phyloP scores from a whole-genome alignment of 1,139 yeast genomes.

The Geotrichum siamense region DNA sequence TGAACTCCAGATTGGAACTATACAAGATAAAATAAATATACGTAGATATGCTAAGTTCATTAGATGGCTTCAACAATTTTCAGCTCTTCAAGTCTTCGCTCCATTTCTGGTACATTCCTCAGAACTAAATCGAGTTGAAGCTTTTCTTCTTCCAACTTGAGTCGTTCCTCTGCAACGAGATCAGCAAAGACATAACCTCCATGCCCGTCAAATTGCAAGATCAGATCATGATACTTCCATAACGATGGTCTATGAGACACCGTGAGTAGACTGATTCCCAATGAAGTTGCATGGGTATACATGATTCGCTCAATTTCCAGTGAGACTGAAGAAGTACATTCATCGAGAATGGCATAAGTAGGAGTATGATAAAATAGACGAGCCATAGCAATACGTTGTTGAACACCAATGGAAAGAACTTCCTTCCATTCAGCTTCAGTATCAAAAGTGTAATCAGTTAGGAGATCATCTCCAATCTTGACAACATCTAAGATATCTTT shows the following conservation, averaged over 20 bases:
- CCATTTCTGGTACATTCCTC: constrained; percentile 59
- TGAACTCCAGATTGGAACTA: too few species aligned
- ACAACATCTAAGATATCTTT: constrained; percentile 48
- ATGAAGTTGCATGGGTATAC: constrained; percentile 74
- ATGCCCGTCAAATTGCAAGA: constrained; percentile 78
- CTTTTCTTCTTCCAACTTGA: constrained; percentile 65
- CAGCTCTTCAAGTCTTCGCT: constrained; percentile 47
- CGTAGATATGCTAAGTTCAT: background rate
- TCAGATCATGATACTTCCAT: constrained; percentile 84
- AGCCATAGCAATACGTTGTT: constrained; percentile 91
- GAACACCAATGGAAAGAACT: constrained; percentile 84
- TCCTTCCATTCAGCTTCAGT: constrained; percentile 78
- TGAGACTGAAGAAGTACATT: constrained; percentile 90
- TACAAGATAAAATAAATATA: too few species aligned
- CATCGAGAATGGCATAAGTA: constrained; percentile 88
- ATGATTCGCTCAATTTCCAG: constrained; percentile 86
- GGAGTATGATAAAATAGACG: constrained; percentile 87
- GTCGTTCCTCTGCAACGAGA: constrained; percentile 60
- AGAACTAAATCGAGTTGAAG: constrained; percentile 55
- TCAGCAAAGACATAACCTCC: constrained; percentile 67
- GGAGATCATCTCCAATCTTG: constrained; percentile 34
- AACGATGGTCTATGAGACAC: constrained; percentile 89
- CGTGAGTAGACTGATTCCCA: constrained; percentile 77
- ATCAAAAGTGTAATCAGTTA: constrained; percentile 40
- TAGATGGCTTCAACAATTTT: constrained; percentile 13